phyloP scores from a whole-genome alignment of 2,329 filamentous ascomycete genomes.

The Trichophyton benhamiae region DNA sequence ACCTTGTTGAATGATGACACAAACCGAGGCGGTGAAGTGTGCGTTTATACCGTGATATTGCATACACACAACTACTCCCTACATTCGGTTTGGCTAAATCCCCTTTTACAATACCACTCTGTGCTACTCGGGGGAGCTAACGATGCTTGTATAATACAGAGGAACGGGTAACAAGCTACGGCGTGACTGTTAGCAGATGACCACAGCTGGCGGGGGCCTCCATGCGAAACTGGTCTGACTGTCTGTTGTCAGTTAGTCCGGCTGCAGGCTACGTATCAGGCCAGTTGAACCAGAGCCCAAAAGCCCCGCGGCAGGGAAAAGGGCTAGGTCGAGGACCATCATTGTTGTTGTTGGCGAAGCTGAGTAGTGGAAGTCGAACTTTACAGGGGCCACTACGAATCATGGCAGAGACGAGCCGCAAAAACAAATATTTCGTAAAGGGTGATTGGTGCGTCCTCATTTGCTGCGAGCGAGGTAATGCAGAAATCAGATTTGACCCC shows the following conservation, averaged over 20 bases:
- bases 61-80: background rate
- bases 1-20: background rate
- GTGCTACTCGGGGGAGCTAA: background rate
- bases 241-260: background rate
- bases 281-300: background rate
- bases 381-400: background rate
- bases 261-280: background rate
- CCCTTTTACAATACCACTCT: background rate
- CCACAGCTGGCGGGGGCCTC: background rate
- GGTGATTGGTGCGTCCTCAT: background rate
- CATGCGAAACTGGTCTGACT: background rate
- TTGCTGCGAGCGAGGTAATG: background rate
- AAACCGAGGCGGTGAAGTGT: background rate
- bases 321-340: background rate
- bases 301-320: background rate
- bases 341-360: background rate
- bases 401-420: background rate
- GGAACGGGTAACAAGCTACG: background rate
- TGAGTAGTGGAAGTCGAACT: background rate
- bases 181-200: background rate
- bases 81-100: background rate
- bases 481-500: background rate
- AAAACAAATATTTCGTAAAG: background rate
- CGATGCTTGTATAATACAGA: background rate
- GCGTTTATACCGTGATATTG: background rate